These are phyloP conservation scores for Asterella californica DNA, from an alignment of 225 moss, liverwort and hornwort genomes.

Conservation along the genomic window DNA sequence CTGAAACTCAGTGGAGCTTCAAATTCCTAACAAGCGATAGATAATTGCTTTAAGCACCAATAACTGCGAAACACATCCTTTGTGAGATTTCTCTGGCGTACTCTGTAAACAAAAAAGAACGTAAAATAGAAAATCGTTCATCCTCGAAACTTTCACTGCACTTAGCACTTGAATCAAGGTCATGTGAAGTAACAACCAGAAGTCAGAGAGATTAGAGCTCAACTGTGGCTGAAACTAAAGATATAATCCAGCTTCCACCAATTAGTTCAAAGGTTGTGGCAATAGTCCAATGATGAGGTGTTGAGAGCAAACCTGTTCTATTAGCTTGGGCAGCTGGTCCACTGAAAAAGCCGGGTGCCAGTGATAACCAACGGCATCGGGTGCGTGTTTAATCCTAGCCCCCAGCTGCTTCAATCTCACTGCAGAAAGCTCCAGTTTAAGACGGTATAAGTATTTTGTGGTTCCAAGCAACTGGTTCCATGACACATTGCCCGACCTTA, in stretches of 20 bases:
- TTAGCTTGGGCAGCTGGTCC: slow-evolving; percentile 67
- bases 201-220: no score
- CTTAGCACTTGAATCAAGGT: no score
- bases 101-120: no score
- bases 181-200: no score
- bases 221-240: no score
- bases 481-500: no score
- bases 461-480: no score
- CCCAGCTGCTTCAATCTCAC: slow-evolving; percentile 78
- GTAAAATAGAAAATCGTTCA: not conserved
- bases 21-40: not conserved
- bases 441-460: not conserved
- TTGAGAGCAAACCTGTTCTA: slow-evolving; percentile 55
- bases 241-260: no score
- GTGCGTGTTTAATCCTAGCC: slow-evolving; percentile 67
- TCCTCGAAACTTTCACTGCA: not conserved
- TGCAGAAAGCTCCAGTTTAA: slow-evolving; percentile 27
- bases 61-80: no score
- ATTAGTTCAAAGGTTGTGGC: not conserved
- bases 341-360: slow-evolving; percentile 83
- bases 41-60: no score
- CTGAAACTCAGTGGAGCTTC: no score
- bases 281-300: not conserved
- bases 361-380: slow-evolving; percentile 76
- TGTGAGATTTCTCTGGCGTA: no score